phyloP scores from a whole-genome alignment of 208 protist species.

The Leptomonas seymouri region DNA sequence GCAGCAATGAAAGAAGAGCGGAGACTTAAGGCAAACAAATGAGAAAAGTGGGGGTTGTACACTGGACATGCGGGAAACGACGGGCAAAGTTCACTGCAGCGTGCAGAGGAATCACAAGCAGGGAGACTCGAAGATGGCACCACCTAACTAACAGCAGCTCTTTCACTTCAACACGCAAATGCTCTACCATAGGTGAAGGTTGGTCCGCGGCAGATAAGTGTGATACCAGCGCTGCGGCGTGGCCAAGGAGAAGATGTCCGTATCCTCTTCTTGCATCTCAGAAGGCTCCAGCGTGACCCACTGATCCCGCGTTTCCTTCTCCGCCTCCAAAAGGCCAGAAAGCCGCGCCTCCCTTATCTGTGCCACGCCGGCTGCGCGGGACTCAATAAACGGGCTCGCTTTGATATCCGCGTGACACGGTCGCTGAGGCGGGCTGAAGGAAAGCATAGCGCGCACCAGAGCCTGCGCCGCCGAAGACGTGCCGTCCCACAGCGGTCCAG shows the following conservation, averaged over 20 bases:
- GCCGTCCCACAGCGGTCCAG: constrained; percentile 47
- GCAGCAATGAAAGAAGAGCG: too few relatives aligned
- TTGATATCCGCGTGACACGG: constrained; percentile 39
- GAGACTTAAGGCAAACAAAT: too few relatives aligned
- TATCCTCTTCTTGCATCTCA: constrained; percentile 24
- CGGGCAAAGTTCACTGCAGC: too few relatives aligned
- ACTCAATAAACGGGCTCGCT: constrained; percentile 43
- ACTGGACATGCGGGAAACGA: too few relatives aligned
- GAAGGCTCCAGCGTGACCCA: constrained; percentile 58
- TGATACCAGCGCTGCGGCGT: constrained; percentile 33
- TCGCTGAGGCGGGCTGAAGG: constrained; percentile 37
- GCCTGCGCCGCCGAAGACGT: constrained; percentile 42
- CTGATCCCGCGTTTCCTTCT: constrained; percentile 45
- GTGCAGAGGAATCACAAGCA: too few relatives aligned
- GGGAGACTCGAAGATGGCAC: too few relatives aligned
- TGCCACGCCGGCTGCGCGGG: constrained; percentile 27
- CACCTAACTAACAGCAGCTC: too few relatives aligned
- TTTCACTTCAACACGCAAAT: too few relatives aligned
- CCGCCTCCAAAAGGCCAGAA: constrained; percentile 24
- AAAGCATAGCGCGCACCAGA: constrained; percentile 54
- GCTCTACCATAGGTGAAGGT: constrained; percentile 10
- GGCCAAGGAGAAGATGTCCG: constrained; percentile 15
- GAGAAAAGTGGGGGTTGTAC: too few relatives aligned
- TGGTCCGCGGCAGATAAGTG: constrained; percentile 23
- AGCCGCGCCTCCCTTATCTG: constrained; percentile 38